These are phyloP conservation scores for Parafenestella ontariensis DNA, from an alignment of 2,329 filamentous ascomycete species.

Conservation along the genomic window DNA sequence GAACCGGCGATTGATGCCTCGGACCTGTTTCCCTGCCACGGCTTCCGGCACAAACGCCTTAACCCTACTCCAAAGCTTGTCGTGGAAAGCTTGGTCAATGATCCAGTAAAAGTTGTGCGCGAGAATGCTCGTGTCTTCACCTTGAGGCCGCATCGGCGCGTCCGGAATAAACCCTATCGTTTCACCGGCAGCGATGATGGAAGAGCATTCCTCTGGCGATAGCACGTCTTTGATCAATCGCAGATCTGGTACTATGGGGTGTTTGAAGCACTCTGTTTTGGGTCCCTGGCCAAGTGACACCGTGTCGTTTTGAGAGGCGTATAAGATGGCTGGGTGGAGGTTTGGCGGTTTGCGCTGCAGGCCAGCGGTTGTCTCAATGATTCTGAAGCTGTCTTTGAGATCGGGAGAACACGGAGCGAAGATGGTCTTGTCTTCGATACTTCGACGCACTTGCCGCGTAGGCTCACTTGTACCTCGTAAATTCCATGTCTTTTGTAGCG, in stretches of 20 bases:
- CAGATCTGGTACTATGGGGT: slow-evolving; percentile 69
- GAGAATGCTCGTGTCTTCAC: slow-evolving; percentile 67
- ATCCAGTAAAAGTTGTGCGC: slow-evolving; percentile 81
- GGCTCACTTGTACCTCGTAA: slow-evolving; percentile 54
- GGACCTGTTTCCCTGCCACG: slow-evolving; percentile 63
- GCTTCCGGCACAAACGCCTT: slow-evolving; percentile 63
- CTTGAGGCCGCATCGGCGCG: slow-evolving; percentile 70
- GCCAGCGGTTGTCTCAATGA: slow-evolving; percentile 69
- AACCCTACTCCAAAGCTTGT: slow-evolving; percentile 69
- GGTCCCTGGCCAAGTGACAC: slow-evolving; percentile 59
- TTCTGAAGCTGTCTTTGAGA: slow-evolving; percentile 54
- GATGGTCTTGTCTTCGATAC: slow-evolving; percentile 63
- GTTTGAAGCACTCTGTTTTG: slow-evolving; percentile 62
- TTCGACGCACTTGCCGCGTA: slow-evolving; percentile 60
- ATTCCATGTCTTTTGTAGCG: slow-evolving; percentile 68
- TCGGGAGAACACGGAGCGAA: slow-evolving; percentile 38
- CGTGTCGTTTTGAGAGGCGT: slow-evolving; percentile 65
- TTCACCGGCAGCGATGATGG: slow-evolving; percentile 72
- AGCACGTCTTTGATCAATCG: slow-evolving; percentile 67
- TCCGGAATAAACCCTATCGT: slow-evolving; percentile 71
- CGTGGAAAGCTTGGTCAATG: slow-evolving; percentile 67
- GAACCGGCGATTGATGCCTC: slow-evolving; percentile 73
- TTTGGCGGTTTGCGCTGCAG: slow-evolving; percentile 71
- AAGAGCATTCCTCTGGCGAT: slow-evolving; percentile 66
- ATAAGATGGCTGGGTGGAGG: slow-evolving; percentile 69